Conservation (phyloP, 2,329 filamentous ascomycete species). For the Pezizomycotina sp. region DNA sequence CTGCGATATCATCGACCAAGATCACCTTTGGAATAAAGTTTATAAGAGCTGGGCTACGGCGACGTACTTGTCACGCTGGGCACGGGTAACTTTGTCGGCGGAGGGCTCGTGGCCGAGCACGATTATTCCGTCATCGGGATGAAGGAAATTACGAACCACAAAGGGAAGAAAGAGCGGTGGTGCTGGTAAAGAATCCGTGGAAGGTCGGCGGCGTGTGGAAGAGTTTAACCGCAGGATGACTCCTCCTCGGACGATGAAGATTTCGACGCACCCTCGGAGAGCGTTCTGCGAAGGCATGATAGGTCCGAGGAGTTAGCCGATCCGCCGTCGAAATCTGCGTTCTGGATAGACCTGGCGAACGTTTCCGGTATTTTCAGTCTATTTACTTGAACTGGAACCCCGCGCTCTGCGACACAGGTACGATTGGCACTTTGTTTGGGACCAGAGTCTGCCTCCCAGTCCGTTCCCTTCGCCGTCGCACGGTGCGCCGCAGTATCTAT, state of each 20-base stretch:
- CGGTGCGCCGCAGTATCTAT: slow-evolving; percentile 14
- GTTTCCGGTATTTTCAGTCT: slow-evolving; percentile 87
- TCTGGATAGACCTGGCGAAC: slow-evolving; percentile 84
- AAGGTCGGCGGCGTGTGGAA: slow-evolving; percentile 64
- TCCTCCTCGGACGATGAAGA: slow-evolving; percentile 19
- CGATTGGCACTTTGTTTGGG: slow-evolving; percentile 83
- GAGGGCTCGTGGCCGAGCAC: slow-evolving; percentile 78
- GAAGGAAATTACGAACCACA: slow-evolving; percentile 35
- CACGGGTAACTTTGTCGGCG: slow-evolving; percentile 69
- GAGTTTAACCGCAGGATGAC: slow-evolving; percentile 26
- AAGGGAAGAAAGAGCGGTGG: slow-evolving; percentile 41
- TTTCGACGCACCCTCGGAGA: slow-evolving; percentile 7
- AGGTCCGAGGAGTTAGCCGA: slow-evolving; percentile 25
- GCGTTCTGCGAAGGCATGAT: slow-evolving; percentile 20
- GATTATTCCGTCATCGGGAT: slow-evolving; percentile 85
- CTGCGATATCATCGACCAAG: slow-evolving; percentile 59
- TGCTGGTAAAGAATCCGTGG: slow-evolving; percentile 95
- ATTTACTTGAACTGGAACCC: slow-evolving; percentile 98
- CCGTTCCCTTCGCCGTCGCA: slow-evolving; percentile 35
- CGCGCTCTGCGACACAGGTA: slow-evolving; percentile 62
- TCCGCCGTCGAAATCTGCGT: slow-evolving; percentile 49
- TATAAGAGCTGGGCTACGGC: slow-evolving; percentile 54
- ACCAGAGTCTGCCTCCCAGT: slow-evolving; percentile 36
- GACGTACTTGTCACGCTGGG: slow-evolving; percentile 81
- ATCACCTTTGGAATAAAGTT: slow-evolving; percentile 62